These are phyloP conservation scores for Gynandropsis gynandra DNA, from an alignment of 345 rosid species.

Conservation along the genomic window DNA sequence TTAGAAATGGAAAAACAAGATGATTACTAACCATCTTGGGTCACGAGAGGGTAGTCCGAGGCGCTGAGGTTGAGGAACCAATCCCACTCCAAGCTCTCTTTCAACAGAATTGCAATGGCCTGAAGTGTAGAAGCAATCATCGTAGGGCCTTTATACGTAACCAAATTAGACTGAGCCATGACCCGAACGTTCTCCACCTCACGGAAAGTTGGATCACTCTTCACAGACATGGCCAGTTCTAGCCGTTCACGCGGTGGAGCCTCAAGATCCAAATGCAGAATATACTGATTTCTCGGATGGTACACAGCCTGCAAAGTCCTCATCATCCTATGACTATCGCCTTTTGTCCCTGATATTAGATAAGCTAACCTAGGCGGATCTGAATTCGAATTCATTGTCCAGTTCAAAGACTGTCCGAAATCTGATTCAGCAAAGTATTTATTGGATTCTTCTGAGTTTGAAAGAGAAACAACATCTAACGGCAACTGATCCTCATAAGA, in stretches of 20 bases:
- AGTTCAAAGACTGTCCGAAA: conserved; percentile 32
- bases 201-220: conserved; percentile 61
- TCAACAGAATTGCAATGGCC: conserved; percentile 71
- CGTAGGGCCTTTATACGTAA: conserved; percentile 89
- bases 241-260: conserved; percentile 83
- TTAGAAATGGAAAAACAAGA: neutral
- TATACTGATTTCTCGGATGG: conserved; percentile 94
- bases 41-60: conserved; percentile 86
- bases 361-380: conserved; percentile 81
- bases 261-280: conserved; percentile 88
- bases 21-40: conserved; percentile 76
- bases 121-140: conserved; percentile 92
- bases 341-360: conserved; percentile 89
- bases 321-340: conserved; percentile 86
- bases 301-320: conserved; percentile 90
- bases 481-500: conserved; percentile 42
- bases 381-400: conserved; percentile 15
- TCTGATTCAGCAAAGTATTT: conserved; percentile 70
- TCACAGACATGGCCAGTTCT: conserved; percentile 58
- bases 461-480: conserved; percentile 38
- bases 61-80: conserved; percentile 96
- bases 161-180: conserved; percentile 86
- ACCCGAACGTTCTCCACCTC: conserved; percentile 81
- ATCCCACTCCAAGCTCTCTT: conserved; percentile 87
- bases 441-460: conserved; percentile 43